Evolutionary conservation across 257 asterid genomes (phyloP), one percentile per base, ranked within the genome.

Genomic region (Solanum commersonii): DNA sequence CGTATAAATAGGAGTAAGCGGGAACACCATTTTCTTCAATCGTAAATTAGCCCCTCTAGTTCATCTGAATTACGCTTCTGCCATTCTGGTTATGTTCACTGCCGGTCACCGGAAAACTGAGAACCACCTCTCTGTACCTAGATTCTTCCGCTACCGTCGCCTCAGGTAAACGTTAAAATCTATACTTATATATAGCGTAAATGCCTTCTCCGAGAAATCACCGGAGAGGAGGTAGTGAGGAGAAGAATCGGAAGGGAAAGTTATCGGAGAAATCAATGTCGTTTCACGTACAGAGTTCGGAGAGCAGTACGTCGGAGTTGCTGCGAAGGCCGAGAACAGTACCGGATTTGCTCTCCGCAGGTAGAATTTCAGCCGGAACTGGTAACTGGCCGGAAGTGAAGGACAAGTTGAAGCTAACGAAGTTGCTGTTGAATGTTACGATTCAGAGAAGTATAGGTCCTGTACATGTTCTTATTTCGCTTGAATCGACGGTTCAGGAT

Each of bases 391-490:
- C 88, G 60, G 88, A 76, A 38, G 33, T 63, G 87, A 85, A 46
- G 87, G 60, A 65, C 11, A 90, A 84, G 74, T 89, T 88, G 74
- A 93, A 93, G 91, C 87, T 93, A 86, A 94, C 98, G 81, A 96
- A 94, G 92, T 71, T 96, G 88, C 92, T 96, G 72, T 49, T 95
- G 85, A 94, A 95, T 89, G 98, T 95, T 88, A 95, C 96, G 34
- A 89, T 96, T 33, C 96, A 94, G 93, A 93, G 99, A 93, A 93
- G 98, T 83, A 89, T 93, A 1, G 98, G 99, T 86, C 93, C 98
- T 31, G 94, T 96, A 86, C 95, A 91, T 87, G 95, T 96, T 83
- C 76, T 96, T 87, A 89, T 94, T 82, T 90, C 98, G 85, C 94
- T 91, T 88, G 96, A 95, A 87, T 92, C 98, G 1, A 93, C 98